Conservation (phyloP, 2,329 filamentous ascomycete genomes). For the Myotisia sp. region DNA sequence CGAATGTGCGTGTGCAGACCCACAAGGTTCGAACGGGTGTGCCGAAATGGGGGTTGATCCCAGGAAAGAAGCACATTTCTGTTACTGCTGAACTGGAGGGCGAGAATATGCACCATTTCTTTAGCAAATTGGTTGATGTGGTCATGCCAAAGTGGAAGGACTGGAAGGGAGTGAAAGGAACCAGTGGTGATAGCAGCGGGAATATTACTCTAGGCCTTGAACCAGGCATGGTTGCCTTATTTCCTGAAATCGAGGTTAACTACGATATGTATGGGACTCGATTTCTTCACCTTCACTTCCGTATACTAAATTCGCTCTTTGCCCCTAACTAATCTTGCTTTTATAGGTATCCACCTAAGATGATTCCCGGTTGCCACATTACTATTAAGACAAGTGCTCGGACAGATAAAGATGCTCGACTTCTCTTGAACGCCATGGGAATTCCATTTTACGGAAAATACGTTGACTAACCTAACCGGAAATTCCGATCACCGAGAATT, state of each 20-base stretch:
- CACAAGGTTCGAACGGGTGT: constrained; percentile 59
- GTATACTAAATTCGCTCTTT: constrained; percentile 1
- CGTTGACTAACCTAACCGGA: constrained; percentile 33
- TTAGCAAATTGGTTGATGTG: constrained; percentile 78
- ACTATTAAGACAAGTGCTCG: constrained; percentile 72
- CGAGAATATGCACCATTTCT: constrained; percentile 74
- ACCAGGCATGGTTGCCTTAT: constrained; percentile 61
- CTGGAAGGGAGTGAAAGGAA: constrained; percentile 65
- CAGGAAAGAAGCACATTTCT: constrained; percentile 53
- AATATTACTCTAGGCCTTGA: constrained; percentile 75
- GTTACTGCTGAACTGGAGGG: constrained; percentile 65
- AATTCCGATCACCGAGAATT: too few species aligned
- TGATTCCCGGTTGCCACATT: constrained; percentile 77
- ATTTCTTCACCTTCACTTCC: not conserved
- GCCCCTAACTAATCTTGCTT: constrained; percentile 3
- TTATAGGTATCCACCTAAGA: constrained; percentile 48
- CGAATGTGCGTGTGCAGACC: constrained; percentile 56
- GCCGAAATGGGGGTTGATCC: constrained; percentile 57
- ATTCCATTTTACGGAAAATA: constrained; percentile 72
- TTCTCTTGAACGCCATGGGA: constrained; percentile 58
- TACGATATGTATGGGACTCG: constrained; percentile 60
- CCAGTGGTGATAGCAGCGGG: constrained; percentile 71
- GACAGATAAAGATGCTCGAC: constrained; percentile 68
- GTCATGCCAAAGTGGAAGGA: constrained; percentile 95
- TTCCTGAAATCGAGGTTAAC: constrained; percentile 90